Base-by-base conservation (phyloP, 108 stramenopile species). In the Nitzschia inconspicua region DNA sequence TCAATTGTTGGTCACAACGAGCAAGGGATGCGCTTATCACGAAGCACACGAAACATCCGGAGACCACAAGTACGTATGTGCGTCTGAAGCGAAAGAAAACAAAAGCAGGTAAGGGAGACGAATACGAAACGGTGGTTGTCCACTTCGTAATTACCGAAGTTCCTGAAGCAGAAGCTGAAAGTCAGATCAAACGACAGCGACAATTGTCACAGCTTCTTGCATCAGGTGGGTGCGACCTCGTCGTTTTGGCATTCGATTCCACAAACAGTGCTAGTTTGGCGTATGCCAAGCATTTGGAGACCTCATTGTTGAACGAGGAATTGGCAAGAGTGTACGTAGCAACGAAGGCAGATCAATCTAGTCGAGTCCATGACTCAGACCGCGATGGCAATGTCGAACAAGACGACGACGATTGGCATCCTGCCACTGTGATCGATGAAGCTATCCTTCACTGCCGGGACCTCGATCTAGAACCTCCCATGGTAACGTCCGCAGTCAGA, bases 131-230 rank as follows among this genome's bases (percentile, higher is more conserved):
- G 36, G 57, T 80, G 54, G 65, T 64, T 16, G 78, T 80, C 4
- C 89, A 90, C 57, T 36, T 85, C n/a, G 60, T 90, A 34, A 65
- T 86, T 32, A 90, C 89, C 1, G 79, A 86, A 31, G 68, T 90
- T 19, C 85, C 84, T 24, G 61, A 67, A 23, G 64, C 48, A 8
- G 69, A 76, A n/a, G 44, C 53, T 3, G 60, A 67, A 35, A 78
- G 63, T 28, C 67, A 59, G 30, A 46, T 41, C 0, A 50, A 68
- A 32, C 63, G 44, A 46, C 58, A 58, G 26, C 58, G 59, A 27
- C 65, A 76, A 47, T 10, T 84, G 22, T 43, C 37, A 31, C 28
- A 50, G 28, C 65, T 84, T 26, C 59, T 84, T 46, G 41, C 25
- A 9, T 31, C 40, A 28, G 60, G 62, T 25, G 64, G 58, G 4